Conservation (phyloP, 768 basidiomycete species). For the Calocybe gangraenosa region DNA sequence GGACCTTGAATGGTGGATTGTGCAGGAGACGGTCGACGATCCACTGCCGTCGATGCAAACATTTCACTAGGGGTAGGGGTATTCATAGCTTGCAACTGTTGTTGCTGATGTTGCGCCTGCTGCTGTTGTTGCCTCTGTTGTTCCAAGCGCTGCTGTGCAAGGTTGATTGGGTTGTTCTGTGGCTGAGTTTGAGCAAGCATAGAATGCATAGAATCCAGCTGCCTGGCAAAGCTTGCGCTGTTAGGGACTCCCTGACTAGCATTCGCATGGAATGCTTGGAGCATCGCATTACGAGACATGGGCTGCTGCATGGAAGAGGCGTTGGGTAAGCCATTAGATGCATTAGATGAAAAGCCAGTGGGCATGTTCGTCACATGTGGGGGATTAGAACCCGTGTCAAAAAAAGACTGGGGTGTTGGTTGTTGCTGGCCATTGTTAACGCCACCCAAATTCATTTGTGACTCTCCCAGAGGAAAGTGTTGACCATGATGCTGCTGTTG, state of each 20-base stretch:
- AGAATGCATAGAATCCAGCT: conserved; percentile 42
- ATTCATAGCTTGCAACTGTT: conserved; percentile 29
- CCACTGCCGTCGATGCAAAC: conserved; percentile 40
- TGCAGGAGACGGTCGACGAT: conserved; percentile 50
- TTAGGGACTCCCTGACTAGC: conserved; percentile 23
- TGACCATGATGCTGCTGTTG: conserved; percentile 34
- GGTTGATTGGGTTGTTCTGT: conserved; percentile 32
- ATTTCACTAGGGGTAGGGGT: conserved; percentile 45
- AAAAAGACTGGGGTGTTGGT: conserved; percentile 22
- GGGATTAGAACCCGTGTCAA: conserved; percentile 29
- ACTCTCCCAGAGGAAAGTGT: conserved; percentile 35
- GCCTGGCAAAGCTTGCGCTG: conserved; percentile 22
- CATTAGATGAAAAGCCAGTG: conserved; percentile 28
- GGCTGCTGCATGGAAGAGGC: conserved; percentile 21
- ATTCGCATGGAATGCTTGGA: conserved; percentile 30
- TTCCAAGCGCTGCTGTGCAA: conserved; percentile 24
- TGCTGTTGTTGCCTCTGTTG: conserved; percentile 21
- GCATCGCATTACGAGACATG: conserved; percentile 31
- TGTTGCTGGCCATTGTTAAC: conserved; percentile 28
- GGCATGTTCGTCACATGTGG: conserved; percentile 34
- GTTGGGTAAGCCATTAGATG: conserved; percentile 32
- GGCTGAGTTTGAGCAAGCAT: conserved; percentile 44
- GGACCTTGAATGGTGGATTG: conserved; percentile 27
- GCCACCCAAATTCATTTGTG: conserved; percentile 29
- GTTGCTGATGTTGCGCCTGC: conserved; percentile 18